Evolutionary conservation across 2,329 filamentous ascomycete species (phyloP).

Genomic region (Fusarium sp.): DNA sequence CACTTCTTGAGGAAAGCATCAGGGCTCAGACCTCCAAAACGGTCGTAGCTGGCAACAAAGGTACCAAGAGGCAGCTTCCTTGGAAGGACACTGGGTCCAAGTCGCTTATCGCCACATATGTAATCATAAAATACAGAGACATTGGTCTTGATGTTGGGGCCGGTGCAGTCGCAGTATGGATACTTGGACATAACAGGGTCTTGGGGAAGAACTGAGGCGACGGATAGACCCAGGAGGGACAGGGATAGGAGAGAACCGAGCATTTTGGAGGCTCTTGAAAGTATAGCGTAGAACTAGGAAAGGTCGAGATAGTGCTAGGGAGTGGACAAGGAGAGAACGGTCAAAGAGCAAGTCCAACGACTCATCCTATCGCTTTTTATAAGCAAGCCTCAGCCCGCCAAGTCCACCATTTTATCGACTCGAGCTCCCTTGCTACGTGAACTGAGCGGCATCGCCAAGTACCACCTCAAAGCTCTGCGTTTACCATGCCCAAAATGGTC

Average conservation of each 20-base stretch:
- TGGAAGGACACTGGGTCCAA: constrained; percentile 13
- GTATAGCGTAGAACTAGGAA: background rate
- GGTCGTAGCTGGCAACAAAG: constrained; percentile 21
- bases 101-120: constrained; percentile 24
- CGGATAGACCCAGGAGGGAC: background rate
- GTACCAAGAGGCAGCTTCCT: constrained; percentile 21
- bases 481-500: background rate
- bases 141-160: background rate
- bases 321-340: background rate
- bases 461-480: background rate
- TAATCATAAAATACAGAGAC: background rate
- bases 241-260: constrained; percentile 13
- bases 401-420: background rate
- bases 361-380: background rate
- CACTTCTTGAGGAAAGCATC: constrained; percentile 22
- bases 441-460: background rate
- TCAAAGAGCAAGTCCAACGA: background rate
- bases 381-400: background rate
- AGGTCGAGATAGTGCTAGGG: too few relatives aligned
- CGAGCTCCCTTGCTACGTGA: background rate
- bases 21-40: constrained; percentile 22
- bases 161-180: constrained; percentile 16
- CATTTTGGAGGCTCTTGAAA: constrained; percentile 2
- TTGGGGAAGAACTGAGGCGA: constrained; percentile 7
- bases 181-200: background rate